phyloP scores from a whole-genome alignment of 2,329 filamentous ascomycete genomes.

The Hypoxylon sp. region DNA sequence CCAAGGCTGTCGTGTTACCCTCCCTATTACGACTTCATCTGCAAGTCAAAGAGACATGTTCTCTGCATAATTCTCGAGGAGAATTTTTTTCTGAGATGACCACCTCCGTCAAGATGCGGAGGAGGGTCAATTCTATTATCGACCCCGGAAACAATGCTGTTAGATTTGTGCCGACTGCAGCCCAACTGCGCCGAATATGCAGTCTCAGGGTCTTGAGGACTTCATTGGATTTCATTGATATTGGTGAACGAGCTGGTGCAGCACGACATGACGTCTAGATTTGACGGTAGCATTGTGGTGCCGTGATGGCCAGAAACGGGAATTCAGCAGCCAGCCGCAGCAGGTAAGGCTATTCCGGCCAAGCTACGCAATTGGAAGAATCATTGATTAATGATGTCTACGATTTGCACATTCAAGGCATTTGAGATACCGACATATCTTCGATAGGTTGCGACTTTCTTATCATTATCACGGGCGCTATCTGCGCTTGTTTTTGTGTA shows the following conservation, averaged over 20 bases:
- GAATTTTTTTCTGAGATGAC: slow-evolving; percentile 23
- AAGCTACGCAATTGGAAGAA: slow-evolving; percentile 20
- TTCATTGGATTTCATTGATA: not conserved
- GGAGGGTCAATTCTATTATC: slow-evolving; percentile 15
- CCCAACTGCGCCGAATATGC: slow-evolving; percentile 14
- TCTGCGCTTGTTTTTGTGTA: slow-evolving; percentile 40
- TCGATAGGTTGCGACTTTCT: not conserved
- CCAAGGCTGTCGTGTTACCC: slow-evolving; percentile 37
- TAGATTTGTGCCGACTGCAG: slow-evolving; percentile 22
- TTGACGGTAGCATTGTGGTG: slow-evolving; percentile 23
- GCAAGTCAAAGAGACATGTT: slow-evolving; percentile 35
- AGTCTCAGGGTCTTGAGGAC: slow-evolving; percentile 2
- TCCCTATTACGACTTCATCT: slow-evolving; percentile 37
- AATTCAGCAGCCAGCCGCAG: slow-evolving; percentile 32
- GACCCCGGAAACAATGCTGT: slow-evolving; percentile 7
- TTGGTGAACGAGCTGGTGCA: slow-evolving; percentile 25
- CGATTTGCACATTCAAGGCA: slow-evolving; percentile 8
- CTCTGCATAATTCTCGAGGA: slow-evolving; percentile 36
- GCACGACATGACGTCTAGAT: slow-evolving; percentile 33
- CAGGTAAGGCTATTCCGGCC: slow-evolving; percentile 19
- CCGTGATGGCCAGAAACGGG: slow-evolving; percentile 10
- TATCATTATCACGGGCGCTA: slow-evolving; percentile 41
- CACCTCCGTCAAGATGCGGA: slow-evolving; percentile 23
- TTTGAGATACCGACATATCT: not conserved
- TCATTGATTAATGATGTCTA: slow-evolving; percentile 31